Base-by-base conservation (phyloP, 1,284 basidiomycete genomes). In the Pseudomicrostroma phylloplanum region DNA sequence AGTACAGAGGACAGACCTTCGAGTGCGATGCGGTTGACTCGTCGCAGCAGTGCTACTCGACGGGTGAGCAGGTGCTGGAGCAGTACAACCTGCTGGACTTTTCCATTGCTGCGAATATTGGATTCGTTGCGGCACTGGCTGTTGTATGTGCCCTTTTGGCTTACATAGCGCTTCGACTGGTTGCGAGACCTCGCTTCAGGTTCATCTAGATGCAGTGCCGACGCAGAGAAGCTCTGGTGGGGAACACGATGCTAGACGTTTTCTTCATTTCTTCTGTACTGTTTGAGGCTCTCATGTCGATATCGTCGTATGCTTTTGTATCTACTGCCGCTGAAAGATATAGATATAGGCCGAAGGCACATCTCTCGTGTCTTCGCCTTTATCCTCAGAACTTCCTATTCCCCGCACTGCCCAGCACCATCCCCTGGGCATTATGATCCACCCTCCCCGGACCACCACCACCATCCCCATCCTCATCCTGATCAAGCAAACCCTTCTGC, bases 121-220 rank as follows among this genome's bases (percentile, higher is more conserved):
- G 71, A 11, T 73, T 73, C 46, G 46, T 73, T 48, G 64, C 57
- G 2, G 67, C 69, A 0, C 71, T 73, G 40, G 56, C 60, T 12
- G 56, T 67, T 17, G 68, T 64, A 0, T 69, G 69, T 46, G 48
- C 64, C 17, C 8, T 43, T 7, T 42, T 66, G 8, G 71, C 67
- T 0, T 73, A 69, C 40, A 39, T 73, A 86, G 89, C 30, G 30
- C 30, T 36, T 3, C 30, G 30, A 9, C 4, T 36, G 30, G 30
- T 36, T 9, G 30, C 30, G 30, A 36, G 30, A 9, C 30, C 30
- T 3, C 30, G 30, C 3, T 36, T 36, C 9, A 3, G 30, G 9
- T 36, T 36, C 30, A 36, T 36, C 30, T 36, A 36, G 30, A 36
- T n/a, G n/a, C n/a, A n/a, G n/a, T n/a, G n/a, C n/a, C n/a, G n/a